Conservation (phyloP, 371 early-diverging fungal species). For the Zychaea mexicana region DNA sequence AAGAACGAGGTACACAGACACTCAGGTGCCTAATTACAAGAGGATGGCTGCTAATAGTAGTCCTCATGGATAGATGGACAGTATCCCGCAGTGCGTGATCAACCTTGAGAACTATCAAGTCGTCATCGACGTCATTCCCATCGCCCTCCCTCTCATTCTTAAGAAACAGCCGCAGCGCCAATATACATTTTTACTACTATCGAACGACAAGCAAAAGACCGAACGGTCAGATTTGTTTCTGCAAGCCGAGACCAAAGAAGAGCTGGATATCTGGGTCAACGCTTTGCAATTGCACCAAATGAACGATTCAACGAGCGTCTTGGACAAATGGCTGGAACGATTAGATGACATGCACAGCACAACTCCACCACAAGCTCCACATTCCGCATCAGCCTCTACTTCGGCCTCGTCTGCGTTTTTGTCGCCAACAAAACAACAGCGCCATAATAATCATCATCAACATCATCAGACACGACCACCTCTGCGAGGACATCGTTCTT, state of each 20-base stretch:
- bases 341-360: conserved; percentile 29
- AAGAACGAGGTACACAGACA: conserved; percentile 22
- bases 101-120: conserved; percentile 36
- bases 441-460: neutral
- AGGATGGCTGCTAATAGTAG: no score
- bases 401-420: conserved; percentile 1
- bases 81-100: conserved; percentile 25
- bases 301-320: conserved; percentile 29
- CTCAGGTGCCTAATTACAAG: no score
- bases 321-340: conserved; percentile 47
- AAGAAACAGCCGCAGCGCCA: conserved; percentile 19
- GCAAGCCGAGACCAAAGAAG: conserved; percentile 31
- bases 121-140: conserved; percentile 18
- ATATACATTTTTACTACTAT: conserved; percentile 31
- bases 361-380: conserved; percentile 6
- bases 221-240: conserved; percentile 37
- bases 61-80: conserved; percentile 38
- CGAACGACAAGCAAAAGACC: conserved; percentile 28
- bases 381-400: neutral
- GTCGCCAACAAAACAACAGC: conserved; percentile 1
- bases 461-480: neutral
- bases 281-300: conserved; percentile 22
- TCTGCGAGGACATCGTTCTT: conserved; percentile 15
- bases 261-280: conserved; percentile 29
- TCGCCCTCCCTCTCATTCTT: conserved; percentile 7